These are phyloP conservation scores for Pelargonium nanum DNA, from an alignment of 345 rosid genomes.

Conservation along the genomic window DNA sequence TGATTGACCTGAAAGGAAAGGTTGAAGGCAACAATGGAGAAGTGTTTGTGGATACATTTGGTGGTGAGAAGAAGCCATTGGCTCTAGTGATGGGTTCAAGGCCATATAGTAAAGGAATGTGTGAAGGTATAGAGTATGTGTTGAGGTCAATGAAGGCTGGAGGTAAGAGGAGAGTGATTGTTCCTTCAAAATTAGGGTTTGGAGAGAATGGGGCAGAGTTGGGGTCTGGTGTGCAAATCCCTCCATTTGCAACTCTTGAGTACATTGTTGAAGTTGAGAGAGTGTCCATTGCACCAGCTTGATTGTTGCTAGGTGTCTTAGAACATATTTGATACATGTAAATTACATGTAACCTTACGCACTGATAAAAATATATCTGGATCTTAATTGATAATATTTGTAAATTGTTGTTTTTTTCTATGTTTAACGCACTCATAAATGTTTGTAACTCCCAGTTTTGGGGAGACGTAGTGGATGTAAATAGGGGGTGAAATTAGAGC, in stretches of 20 bases:
- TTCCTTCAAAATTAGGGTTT: constrained; percentile 65
- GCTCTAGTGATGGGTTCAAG: constrained; percentile 75
- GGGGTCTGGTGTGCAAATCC: constrained; percentile 54
- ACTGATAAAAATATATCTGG: too few relatives aligned
- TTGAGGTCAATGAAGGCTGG: constrained; percentile 79
- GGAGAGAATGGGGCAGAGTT: constrained; percentile 67
- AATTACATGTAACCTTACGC: too few relatives aligned
- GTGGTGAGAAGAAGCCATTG: constrained; percentile 44
- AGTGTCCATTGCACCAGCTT: constrained; percentile 90
- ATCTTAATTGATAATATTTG: too few relatives aligned
- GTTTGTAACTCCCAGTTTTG: too few relatives aligned
- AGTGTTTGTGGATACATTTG: constrained; percentile 61
- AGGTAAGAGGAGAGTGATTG: constrained; percentile 65
- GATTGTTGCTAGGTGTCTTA: too few relatives aligned
- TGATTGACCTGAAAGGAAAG: constrained; percentile 62
- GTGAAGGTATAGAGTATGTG: constrained; percentile 64
- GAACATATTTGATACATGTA: too few relatives aligned
- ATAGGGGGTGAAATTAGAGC: too few relatives aligned
- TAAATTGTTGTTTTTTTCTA: too few relatives aligned
- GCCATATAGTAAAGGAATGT: constrained; percentile 70
- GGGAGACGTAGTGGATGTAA: too few relatives aligned
- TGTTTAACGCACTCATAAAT: too few relatives aligned
- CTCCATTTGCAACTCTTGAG: constrained; percentile 56
- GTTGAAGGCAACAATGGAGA: constrained; percentile 49
- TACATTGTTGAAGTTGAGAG: constrained; percentile 65